Conservation (phyloP, 768 basidiomycete species). For the Pisolithus sp. region DNA sequence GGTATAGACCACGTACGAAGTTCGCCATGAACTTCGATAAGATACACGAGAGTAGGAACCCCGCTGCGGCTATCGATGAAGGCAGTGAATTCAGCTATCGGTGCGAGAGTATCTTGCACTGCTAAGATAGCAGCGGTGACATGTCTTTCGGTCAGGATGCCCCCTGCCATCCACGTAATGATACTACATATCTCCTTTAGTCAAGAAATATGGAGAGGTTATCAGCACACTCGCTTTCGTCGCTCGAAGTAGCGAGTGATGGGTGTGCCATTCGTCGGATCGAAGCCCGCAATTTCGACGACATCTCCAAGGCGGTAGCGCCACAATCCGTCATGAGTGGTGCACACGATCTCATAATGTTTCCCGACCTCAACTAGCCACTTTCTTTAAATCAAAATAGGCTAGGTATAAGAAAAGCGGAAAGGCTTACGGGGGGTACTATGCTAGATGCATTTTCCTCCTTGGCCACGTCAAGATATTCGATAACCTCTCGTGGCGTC, state of each 20-base stretch:
- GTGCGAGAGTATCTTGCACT: constrained; percentile 7
- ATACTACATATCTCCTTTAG: neutral
- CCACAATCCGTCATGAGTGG: constrained; percentile 5
- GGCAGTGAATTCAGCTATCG: constrained; percentile 10
- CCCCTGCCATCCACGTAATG: constrained; percentile 3
- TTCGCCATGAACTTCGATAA: constrained; percentile 9
- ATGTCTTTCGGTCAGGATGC: constrained; percentile 12
- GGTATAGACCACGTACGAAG: neutral
- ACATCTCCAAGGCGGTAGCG: constrained; percentile 5
- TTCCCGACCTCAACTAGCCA: constrained; percentile 2
- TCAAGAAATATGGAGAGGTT: no score
- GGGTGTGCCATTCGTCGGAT: constrained; percentile 4
- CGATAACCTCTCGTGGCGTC: constrained; percentile 1
- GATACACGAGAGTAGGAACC: constrained; percentile 1
- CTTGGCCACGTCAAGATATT: constrained; percentile 2
- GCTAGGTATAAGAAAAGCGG: neutral
- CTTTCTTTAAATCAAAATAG: neutral
- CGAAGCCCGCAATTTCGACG: constrained; percentile 4
- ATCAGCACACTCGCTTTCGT: neutral
- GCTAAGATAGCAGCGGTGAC: constrained; percentile 8
- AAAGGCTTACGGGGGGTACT: constrained; percentile 1
- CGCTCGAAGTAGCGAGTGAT: constrained; percentile 3
- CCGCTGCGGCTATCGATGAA: constrained; percentile 10
- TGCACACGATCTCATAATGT: constrained; percentile 5
- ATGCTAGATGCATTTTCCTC: neutral